phyloP scores from a whole-genome alignment of 2,329 filamentous ascomycete genomes.

The Venturia aucupariae region DNA sequence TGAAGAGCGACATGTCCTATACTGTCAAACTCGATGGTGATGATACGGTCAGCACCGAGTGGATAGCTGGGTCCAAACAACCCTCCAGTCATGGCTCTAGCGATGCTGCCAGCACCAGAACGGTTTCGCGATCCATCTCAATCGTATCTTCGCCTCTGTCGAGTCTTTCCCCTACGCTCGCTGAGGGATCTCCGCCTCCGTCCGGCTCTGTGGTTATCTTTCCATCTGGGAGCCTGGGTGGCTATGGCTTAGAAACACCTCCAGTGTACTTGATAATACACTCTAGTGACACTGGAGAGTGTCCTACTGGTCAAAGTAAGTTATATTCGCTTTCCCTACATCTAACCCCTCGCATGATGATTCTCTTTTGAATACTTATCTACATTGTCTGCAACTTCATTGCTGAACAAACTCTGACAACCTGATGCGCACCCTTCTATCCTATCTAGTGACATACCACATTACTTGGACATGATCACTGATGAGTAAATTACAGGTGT shows the following conservation, averaged over 20 bases:
- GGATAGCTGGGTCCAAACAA: conserved; percentile 41
- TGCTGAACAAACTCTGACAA: conserved; percentile 90
- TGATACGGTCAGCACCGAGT: conserved; percentile 46
- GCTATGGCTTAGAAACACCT: conserved; percentile 23
- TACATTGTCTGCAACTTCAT: conserved; percentile 96
- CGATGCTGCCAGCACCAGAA: background rate
- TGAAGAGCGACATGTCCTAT: background rate
- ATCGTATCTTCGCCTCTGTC: conserved; percentile 59
- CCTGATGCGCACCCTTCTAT: conserved; percentile 53
- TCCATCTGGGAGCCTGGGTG: conserved; percentile 46
- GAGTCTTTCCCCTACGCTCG: conserved; percentile 57
- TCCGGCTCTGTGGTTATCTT: conserved; percentile 64
- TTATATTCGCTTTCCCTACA: conserved; percentile 24
- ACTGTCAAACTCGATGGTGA: conserved; percentile 19
- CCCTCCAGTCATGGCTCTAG: conserved; percentile 19
- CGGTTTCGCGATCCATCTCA: conserved; percentile 50
- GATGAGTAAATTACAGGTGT: conserved; percentile 43
- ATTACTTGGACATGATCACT: conserved; percentile 15
- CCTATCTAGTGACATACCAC: conserved; percentile 17
- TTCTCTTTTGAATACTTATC: conserved; percentile 87
- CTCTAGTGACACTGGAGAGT: conserved; percentile 87
- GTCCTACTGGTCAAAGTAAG: conserved; percentile 83
- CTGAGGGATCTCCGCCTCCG: conserved; percentile 67
- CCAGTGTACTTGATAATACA: conserved; percentile 60
- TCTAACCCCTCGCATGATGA: conserved; percentile 65